Evolutionary conservation across 768 basidiomycete genomes (phyloP), one percentile per base, ranked within the genome.

Genomic region (Rhodotorula kratochvilovae): DNA sequence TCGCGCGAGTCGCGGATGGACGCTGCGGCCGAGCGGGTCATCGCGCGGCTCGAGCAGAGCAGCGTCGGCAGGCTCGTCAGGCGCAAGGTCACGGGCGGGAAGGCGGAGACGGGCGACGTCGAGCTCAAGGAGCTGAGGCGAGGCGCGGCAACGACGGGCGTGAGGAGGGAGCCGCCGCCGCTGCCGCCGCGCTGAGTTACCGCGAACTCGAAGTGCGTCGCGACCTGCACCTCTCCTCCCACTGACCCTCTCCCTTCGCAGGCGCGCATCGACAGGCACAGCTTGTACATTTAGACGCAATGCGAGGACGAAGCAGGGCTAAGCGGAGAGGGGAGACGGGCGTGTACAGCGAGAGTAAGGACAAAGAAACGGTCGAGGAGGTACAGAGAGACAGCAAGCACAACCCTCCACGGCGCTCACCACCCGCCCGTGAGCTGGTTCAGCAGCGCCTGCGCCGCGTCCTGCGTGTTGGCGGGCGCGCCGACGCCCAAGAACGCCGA

Each of bases 371-470:
- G 25, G n/a, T n/a, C 10, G 10, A 27, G 1, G 5, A 21, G 43
- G 19, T 46, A 46, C 45, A 46, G 21, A 3, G 48, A 27, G 45
- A 46, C 45, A 10, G 46, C 3, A 48, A 21, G 17, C 19, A 50
- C 5, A 50, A 11, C 27, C 6, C 11, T 19, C 48, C 1, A n/a
- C 27, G 12, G 13, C n/a, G 48, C 50, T 48, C 39, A 71, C 70
- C 70, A 71, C 2, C 70, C 70, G 5, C 55, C 55, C 42, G 61
- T 50, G n/a, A 71, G 35, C 61, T 67, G 65, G 8, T 43, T 43
- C 27, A 71, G 62, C 31, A 71, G 46, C 3, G n/a, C 66, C 66
- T 71, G 70, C 36, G 61, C 25, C 48, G 70, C 66, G 27, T 71
- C 56, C 39, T 67, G 55, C 2, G 29, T 19, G 13, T 46, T 62